A percentile compares a stretch with the other conserved stretches of the same genome.
Evolutionary conservation across 2,329 filamentous ascomycete genomes (phyloP).

Genomic region (Aspergillus unguis): DNA sequence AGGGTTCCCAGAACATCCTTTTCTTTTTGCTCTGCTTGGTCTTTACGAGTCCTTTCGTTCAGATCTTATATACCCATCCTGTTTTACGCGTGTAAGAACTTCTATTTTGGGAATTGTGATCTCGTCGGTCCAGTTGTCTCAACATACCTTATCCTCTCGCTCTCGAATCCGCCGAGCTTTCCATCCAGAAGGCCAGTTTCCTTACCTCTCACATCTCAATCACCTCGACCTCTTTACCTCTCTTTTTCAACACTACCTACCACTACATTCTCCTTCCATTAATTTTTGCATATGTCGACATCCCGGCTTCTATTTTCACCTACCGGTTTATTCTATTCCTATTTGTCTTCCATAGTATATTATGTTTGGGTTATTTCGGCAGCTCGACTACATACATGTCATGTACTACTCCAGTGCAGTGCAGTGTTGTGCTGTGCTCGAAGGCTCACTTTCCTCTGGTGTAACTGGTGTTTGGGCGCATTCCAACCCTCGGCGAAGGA

Average conservation of each 20-base stretch:
- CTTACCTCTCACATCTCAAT: slow-evolving; percentile 5
- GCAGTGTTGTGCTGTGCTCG: background rate
- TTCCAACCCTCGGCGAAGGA: slow-evolving; percentile 10
- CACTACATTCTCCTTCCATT: background rate
- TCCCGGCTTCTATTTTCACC: slow-evolving; percentile 8
- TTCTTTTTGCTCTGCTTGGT: slow-evolving; percentile 24
- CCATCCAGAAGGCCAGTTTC: slow-evolving; percentile 6
- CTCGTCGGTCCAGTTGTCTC: slow-evolving; percentile 7
- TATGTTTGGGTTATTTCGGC: slow-evolving; percentile 20
- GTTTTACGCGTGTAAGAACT: slow-evolving; percentile 22
- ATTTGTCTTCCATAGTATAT: slow-evolving; percentile 9
- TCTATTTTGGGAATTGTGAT: slow-evolving; percentile 16
- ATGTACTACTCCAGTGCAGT: no score
- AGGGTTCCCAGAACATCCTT: slow-evolving; percentile 18
- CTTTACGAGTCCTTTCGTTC: slow-evolving; percentile 28
- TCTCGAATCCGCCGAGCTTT: slow-evolving; percentile 8
- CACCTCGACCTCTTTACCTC: background rate
- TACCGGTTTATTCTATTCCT: slow-evolving; percentile 1
- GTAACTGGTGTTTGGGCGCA: slow-evolving; percentile 25
- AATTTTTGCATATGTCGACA: slow-evolving; percentile 19
- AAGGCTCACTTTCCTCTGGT: slow-evolving; percentile 20
- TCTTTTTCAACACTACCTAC: slow-evolving; percentile 9
- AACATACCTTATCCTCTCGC: slow-evolving; percentile 10
- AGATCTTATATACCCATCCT: slow-evolving; percentile 25
- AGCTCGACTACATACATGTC: slow-evolving; percentile 11